Percentiles rank a stretch among this genome's conserved stretches.
Evolutionary conservation across 2,329 filamentous ascomycete species (phyloP).

Genomic region (Sporothrix globosa): DNA sequence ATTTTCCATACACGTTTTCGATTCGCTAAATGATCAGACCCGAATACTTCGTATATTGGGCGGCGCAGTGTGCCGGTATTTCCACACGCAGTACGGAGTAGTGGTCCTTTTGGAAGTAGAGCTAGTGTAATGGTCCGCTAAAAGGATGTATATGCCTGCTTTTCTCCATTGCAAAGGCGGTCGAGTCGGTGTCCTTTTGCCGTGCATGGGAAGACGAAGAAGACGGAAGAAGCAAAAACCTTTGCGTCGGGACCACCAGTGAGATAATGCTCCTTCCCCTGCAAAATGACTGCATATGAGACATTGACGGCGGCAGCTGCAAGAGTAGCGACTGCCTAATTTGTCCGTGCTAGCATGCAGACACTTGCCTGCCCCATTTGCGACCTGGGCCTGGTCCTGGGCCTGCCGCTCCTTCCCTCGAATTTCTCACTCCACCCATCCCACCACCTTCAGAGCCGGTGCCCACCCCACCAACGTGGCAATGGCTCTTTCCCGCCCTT

Average conservation of each 20-base stretch:
- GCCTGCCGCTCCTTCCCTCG: not conserved
- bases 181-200: conserved; percentile 10
- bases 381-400: not conserved
- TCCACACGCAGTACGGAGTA: no score
- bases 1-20: conserved; percentile 1
- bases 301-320: not conserved
- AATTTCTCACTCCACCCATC: not conserved
- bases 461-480: conserved; percentile 26
- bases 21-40: not conserved
- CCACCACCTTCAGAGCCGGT: conserved; percentile 23
- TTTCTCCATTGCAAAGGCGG: not conserved
- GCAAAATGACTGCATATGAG: conserved; percentile 23
- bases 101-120: not conserved
- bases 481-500: conserved; percentile 23
- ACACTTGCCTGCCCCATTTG: conserved; percentile 10
- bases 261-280: not conserved
- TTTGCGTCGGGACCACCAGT: not conserved
- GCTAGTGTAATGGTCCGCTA: not conserved
- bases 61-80: not conserved
- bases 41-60: no score
- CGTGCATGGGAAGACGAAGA: not conserved
- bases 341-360: conserved; percentile 27
- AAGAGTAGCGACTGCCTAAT: conserved; percentile 10
- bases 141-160: not conserved
- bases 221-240: not conserved